These are phyloP conservation scores for Lactifluus volemus DNA, from an alignment of 768 basidiomycete genomes.

Conservation along the genomic window DNA sequence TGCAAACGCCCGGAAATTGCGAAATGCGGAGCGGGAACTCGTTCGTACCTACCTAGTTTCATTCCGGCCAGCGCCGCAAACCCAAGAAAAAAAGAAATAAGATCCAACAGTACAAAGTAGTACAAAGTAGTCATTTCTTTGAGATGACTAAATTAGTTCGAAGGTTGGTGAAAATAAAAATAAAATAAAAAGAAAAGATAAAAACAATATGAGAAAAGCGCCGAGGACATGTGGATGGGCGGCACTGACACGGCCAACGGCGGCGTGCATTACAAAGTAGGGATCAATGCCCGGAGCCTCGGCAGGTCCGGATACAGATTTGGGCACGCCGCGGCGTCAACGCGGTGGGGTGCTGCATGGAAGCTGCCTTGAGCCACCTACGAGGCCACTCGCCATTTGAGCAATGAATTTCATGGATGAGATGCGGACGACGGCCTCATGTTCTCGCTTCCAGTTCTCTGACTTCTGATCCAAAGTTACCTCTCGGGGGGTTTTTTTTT, in stretches of 20 bases:
- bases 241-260: not conserved
- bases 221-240: not conserved
- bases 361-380: not conserved
- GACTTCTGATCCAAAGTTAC: not conserved
- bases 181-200: not conserved
- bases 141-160: constrained; percentile 2
- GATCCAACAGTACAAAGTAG: no score
- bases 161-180: not conserved
- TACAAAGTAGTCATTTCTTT: not conserved
- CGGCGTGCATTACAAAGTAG: not conserved
- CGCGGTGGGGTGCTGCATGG: not conserved
- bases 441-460: constrained; percentile 3
- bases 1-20: not conserved
- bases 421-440: constrained; percentile 1
- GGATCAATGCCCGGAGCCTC: constrained; percentile 4
- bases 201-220: not conserved
- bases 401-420: not conserved
- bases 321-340: constrained; percentile 6
- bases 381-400: not conserved
- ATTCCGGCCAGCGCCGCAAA: not conserved
- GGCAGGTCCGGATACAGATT: constrained; percentile 1
- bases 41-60: not conserved
- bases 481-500: not conserved
- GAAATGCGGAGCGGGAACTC: not conserved
- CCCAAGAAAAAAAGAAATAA: no score